A percentile compares a stretch with the other conserved stretches of the same genome.
phyloP scores from a whole-genome alignment of 2,329 filamentous ascomycete species.

The Hypoxylon sp. region DNA sequence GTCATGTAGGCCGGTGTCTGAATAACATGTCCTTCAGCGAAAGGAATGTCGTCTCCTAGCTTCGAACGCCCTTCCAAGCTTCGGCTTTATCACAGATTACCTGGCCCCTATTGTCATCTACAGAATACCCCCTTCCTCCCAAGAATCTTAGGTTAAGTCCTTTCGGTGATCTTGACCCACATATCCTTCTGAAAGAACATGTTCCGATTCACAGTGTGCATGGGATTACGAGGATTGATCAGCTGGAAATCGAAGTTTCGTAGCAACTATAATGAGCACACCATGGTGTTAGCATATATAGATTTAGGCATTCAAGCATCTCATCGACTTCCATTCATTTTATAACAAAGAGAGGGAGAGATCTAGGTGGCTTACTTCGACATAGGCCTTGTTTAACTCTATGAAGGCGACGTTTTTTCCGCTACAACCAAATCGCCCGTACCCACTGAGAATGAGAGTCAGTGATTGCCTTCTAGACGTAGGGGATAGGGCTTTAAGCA shows the following conservation, averaged over 20 bases:
- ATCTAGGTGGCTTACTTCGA: slow-evolving; percentile 56
- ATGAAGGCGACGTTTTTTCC: slow-evolving; percentile 61
- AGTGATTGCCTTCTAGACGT: background rate
- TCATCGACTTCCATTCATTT: background rate
- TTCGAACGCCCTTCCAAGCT: background rate
- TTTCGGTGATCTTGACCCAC: slow-evolving; percentile 45
- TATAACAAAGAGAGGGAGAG: background rate
- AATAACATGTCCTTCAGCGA: background rate
- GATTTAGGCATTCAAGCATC: background rate
- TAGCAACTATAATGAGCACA: slow-evolving; percentile 31
- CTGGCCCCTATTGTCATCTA: background rate
- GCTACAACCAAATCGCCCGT: slow-evolving; percentile 59
- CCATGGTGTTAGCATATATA: slow-evolving; percentile 4
- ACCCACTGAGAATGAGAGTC: slow-evolving; percentile 43
- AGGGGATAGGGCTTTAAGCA: background rate
- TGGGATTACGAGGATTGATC: slow-evolving; percentile 36
- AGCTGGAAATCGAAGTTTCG: slow-evolving; percentile 48
- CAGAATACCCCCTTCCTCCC: background rate
- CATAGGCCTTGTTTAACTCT: slow-evolving; percentile 60
- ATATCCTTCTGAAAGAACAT: slow-evolving; percentile 43
- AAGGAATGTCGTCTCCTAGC: background rate
- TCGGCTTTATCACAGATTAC: background rate
- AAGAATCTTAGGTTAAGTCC: slow-evolving; percentile 6
- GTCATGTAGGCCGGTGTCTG: background rate
- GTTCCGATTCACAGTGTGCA: slow-evolving; percentile 36